These are phyloP conservation scores for Lecanicillium sp. DNA, from an alignment of 2,329 filamentous ascomycete genomes.

Conservation along the genomic window DNA sequence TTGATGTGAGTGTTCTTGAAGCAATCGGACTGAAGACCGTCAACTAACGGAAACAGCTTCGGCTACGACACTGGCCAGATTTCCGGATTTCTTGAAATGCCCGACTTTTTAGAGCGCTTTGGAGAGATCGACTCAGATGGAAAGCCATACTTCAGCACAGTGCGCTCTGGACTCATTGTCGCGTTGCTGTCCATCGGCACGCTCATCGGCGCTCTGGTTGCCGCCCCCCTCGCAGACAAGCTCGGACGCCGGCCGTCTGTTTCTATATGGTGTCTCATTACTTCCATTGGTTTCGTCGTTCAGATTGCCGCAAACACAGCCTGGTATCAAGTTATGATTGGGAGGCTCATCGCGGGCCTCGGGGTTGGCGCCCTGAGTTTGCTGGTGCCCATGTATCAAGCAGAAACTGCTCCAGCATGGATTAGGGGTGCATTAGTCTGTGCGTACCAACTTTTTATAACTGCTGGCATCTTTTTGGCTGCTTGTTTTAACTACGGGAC, in stretches of 20 bases:
- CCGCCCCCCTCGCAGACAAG: slow-evolving; percentile 56
- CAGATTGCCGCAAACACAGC: slow-evolving; percentile 46
- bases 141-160: slow-evolving; percentile 38
- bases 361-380: slow-evolving; percentile 60
- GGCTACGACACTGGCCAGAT: slow-evolving; percentile 47
- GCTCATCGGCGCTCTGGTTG: slow-evolving; percentile 49
- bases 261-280: slow-evolving; percentile 51
- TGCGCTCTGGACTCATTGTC: slow-evolving; percentile 52
- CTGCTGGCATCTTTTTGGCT: slow-evolving; percentile 56
- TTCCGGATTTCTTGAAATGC: slow-evolving; percentile 50
- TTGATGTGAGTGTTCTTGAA: slow-evolving; percentile 33
- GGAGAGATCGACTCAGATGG: slow-evolving; percentile 31
- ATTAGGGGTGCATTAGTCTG: slow-evolving; percentile 59
- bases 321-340: slow-evolving; percentile 61
- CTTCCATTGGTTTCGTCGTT: slow-evolving; percentile 59
- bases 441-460: slow-evolving; percentile 66
- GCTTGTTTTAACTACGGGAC: slow-evolving; percentile 58
- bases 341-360: slow-evolving; percentile 57
- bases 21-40: too few relatives aligned
- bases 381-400: slow-evolving; percentile 64
- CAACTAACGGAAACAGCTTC: too few relatives aligned
- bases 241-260: slow-evolving; percentile 59
- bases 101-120: slow-evolving; percentile 46
- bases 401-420: slow-evolving; percentile 60
- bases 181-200: slow-evolving; percentile 52